These are phyloP conservation scores for Margaritispora aquatica DNA, from an alignment of 495 filamentous ascomycete genomes.

Conservation along the genomic window DNA sequence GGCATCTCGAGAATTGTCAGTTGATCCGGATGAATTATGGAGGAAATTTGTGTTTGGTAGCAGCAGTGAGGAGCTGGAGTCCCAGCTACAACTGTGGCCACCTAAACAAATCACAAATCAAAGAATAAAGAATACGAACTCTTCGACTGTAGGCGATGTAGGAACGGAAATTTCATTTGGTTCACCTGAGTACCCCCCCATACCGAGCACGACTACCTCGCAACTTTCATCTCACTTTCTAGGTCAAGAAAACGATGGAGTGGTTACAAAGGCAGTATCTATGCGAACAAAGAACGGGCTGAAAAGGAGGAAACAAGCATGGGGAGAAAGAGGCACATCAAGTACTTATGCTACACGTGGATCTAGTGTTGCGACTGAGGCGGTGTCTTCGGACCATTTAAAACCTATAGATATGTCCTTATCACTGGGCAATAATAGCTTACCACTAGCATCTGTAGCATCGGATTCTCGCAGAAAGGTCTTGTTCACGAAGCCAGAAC, in stretches of 20 bases:
- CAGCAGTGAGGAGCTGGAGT: constrained; percentile 1
- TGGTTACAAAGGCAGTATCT: background rate
- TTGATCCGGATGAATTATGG: constrained; percentile 18
- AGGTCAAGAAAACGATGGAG: background rate
- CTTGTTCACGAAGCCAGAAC: constrained; percentile 10
- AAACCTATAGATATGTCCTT: no score
- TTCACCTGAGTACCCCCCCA: no score
- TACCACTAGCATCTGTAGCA: background rate
- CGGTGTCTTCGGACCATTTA: no score
- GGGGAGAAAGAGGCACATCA: background rate
- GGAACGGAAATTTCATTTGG: background rate
- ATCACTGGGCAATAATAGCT: background rate
- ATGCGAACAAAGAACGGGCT: background rate
- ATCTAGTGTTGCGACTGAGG: background rate
- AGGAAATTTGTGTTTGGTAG: constrained; percentile 22
- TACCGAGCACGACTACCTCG: no score
- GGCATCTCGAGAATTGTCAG: background rate
- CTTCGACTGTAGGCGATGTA: background rate
- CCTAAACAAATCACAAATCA: background rate
- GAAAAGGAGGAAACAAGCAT: background rate
- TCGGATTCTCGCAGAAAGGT: background rate
- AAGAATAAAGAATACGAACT: background rate
- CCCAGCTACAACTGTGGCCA: background rate
- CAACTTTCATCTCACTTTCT: no score
- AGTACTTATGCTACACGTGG: background rate